Percentiles rank a stretch among this genome's conserved stretches.
Conservation (phyloP, 2,329 filamentous ascomycete genomes). For the Cercospora canescens region DNA sequence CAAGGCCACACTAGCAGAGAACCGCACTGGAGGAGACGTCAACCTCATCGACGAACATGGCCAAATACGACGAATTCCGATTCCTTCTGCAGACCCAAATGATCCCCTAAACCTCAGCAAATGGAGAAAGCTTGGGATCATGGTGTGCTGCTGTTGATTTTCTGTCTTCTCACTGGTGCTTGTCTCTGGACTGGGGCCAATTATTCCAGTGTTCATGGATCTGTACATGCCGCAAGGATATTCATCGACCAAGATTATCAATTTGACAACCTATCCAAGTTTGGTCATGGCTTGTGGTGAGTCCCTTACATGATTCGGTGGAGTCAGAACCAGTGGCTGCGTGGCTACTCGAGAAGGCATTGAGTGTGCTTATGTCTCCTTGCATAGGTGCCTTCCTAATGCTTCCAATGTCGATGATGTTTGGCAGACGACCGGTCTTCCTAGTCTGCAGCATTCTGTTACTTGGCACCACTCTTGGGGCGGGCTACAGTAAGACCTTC, state of each 20-base stretch:
- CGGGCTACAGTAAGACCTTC: slow-evolving; percentile 37
- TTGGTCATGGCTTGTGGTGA: slow-evolving; percentile 43
- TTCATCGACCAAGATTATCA: slow-evolving; percentile 32
- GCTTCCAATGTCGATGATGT: slow-evolving; percentile 41
- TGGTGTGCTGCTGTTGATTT: slow-evolving; percentile 37
- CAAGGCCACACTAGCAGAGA: not conserved
- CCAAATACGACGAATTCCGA: slow-evolving; percentile 25
- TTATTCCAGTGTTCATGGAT: slow-evolving; percentile 38
- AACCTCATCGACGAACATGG: slow-evolving; percentile 22
- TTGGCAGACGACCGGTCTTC: slow-evolving; percentile 43
- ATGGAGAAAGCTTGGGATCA: slow-evolving; percentile 33
- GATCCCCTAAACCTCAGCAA: slow-evolving; percentile 36
- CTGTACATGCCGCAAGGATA: slow-evolving; percentile 34
- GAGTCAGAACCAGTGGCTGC: not conserved
- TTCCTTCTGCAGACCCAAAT: slow-evolving; percentile 26
- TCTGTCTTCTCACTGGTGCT: slow-evolving; percentile 45
- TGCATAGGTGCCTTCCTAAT: slow-evolving; percentile 35
- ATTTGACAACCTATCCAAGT: slow-evolving; percentile 41
- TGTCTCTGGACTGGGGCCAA: slow-evolving; percentile 51
- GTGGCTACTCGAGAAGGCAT: no score
- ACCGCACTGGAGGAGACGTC: slow-evolving; percentile 16
- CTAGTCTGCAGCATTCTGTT: slow-evolving; percentile 33
- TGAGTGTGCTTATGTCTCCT: not conserved
- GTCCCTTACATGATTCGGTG: not conserved
- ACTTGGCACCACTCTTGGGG: slow-evolving; percentile 37